Evolutionary conservation across 768 basidiomycete species (phyloP).

Genomic region (Rhodotorula diobovata): DNA sequence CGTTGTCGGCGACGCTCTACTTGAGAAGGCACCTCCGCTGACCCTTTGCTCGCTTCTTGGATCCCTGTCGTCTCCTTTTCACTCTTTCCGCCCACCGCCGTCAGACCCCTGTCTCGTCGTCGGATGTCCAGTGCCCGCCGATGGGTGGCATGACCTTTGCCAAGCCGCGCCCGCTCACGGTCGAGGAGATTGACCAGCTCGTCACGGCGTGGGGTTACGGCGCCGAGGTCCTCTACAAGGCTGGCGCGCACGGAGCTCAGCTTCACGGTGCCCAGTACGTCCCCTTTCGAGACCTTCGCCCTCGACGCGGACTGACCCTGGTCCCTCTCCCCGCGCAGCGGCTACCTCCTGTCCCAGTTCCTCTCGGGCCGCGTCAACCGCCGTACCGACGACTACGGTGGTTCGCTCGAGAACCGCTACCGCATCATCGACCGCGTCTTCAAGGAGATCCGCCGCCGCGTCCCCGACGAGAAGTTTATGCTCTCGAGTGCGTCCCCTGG

Average conservation of each 20-base stretch:
- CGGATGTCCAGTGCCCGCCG: constrained; percentile 41
- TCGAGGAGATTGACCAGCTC: constrained; percentile 51
- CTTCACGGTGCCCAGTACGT: constrained; percentile 15
- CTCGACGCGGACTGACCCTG: neutral
- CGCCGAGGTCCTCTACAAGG: constrained; percentile 50
- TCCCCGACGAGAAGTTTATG: constrained; percentile 36
- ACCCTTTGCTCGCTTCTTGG: too few species aligned
- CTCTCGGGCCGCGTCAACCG: constrained; percentile 38
- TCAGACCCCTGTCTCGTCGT: constrained; percentile 23
- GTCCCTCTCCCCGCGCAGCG: neutral
- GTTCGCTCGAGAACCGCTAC: constrained; percentile 58
- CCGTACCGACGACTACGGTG: constrained; percentile 55
- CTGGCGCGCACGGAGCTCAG: constrained; percentile 9
- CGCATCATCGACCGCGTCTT: constrained; percentile 58
- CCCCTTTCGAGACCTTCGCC: too few species aligned
- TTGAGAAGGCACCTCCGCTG: too few species aligned
- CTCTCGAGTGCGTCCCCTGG: constrained; percentile 24
- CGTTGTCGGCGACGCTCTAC: neutral
- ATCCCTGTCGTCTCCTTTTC: neutral
- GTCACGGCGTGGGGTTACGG: constrained; percentile 51
- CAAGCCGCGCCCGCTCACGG: constrained; percentile 26
- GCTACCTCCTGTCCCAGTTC: constrained; percentile 37
- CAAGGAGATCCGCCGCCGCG: constrained; percentile 50
- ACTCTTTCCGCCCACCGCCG: neutral
- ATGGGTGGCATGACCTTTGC: constrained; percentile 40